These are phyloP conservation scores for Xylaria sp. DNA, from an alignment of 2,329 filamentous ascomycete species.

Conservation along the genomic window DNA sequence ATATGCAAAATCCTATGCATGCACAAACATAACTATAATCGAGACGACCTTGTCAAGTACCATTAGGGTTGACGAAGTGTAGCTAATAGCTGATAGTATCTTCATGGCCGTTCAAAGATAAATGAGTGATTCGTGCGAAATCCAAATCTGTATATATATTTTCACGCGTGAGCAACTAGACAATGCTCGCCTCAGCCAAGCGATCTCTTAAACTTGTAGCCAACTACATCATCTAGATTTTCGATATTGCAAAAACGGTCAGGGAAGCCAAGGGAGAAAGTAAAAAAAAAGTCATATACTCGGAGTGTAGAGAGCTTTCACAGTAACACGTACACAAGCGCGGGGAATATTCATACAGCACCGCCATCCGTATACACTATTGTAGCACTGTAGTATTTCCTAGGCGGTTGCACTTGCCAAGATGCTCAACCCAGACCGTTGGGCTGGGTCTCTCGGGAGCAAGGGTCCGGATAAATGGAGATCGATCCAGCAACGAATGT, in stretches of 20 bases:
- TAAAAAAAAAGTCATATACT: not conserved
- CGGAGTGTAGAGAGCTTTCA: not conserved
- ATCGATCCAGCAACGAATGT: conserved; percentile 33
- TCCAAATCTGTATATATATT: not conserved
- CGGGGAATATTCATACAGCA: conserved; percentile 6
- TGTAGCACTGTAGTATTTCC: conserved; percentile 22
- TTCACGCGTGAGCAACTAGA: not conserved
- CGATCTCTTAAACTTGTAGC: not conserved
- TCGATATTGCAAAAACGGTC: not conserved
- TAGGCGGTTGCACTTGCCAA: conserved; percentile 34
- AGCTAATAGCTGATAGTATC: not conserved
- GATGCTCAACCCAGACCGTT: conserved; percentile 37
- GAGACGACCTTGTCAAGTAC: not conserved
- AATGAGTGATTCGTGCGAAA: not conserved
- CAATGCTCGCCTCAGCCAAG: not conserved
- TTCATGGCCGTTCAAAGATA: not conserved
- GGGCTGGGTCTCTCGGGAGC: conserved; percentile 37
- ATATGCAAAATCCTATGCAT: conserved; percentile 10
- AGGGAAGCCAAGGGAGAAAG: not conserved
- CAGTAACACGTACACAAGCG: not conserved
- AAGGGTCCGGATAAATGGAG: conserved; percentile 41
- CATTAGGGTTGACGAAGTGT: not conserved
- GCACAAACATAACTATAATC: conserved; percentile 1
- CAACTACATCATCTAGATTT: not conserved
- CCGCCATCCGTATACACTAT: conserved; percentile 12